phyloP scores from a whole-genome alignment of 495 filamentous ascomycete genomes.

The Penicillium tannophilum region DNA sequence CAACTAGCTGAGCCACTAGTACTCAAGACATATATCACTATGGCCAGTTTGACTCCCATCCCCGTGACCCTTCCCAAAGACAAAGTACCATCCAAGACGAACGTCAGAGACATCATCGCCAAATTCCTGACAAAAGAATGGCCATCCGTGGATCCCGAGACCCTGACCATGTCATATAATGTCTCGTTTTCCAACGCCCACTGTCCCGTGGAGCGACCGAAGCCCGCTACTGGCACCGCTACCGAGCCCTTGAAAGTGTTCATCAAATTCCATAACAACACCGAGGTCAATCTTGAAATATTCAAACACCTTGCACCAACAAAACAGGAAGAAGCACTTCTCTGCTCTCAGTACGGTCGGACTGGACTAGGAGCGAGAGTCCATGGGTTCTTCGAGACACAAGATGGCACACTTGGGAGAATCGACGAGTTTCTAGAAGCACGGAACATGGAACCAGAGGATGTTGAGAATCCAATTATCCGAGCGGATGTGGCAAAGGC shows the following conservation, averaged over 20 bases:
- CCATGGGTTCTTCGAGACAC: slow-evolving; percentile 31
- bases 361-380: slow-evolving; percentile 31
- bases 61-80: slow-evolving; percentile 25
- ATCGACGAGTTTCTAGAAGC: slow-evolving; percentile 35
- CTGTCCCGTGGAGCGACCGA: slow-evolving; percentile 28
- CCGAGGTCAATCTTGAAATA: slow-evolving; percentile 16
- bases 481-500: slow-evolving; percentile 32
- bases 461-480: slow-evolving; percentile 32
- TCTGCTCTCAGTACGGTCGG: slow-evolving; percentile 30
- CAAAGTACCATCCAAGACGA: slow-evolving; percentile 23
- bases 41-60: slow-evolving; percentile 22
- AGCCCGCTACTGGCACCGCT: slow-evolving; percentile 11
- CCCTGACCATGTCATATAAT: slow-evolving; percentile 24
- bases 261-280: slow-evolving; percentile 28
- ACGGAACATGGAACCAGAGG: slow-evolving; percentile 29
- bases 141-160: slow-evolving; percentile 29
- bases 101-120: slow-evolving; percentile 24
- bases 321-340: slow-evolving; percentile 29
- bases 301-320: slow-evolving; percentile 30
- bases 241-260: slow-evolving; percentile 30
- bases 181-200: slow-evolving; percentile 27
- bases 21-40: slow-evolving; percentile 2
- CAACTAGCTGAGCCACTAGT: no score
- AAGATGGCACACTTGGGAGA: slow-evolving; percentile 30
- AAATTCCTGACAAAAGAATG: slow-evolving; percentile 31